Evolutionary conservation across 139 green algal genomes (phyloP).

Genomic region (Micractinium conductrix): DNA sequence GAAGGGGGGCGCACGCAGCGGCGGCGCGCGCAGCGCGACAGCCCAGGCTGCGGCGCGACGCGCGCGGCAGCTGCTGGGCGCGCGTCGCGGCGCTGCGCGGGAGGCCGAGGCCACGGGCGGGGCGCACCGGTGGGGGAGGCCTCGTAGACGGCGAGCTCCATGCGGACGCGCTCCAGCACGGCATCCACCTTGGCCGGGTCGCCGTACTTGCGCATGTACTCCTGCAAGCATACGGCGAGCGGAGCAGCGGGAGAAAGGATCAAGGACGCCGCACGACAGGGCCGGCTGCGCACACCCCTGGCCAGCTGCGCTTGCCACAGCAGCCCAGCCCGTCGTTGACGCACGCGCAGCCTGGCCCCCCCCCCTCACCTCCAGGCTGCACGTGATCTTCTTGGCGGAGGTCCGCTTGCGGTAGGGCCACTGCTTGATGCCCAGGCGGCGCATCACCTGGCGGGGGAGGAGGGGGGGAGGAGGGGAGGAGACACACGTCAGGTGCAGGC

Average conservation of each 20-base stretch:
- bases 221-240: neutral
- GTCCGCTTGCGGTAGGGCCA: conserved; percentile 35
- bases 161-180: conserved; percentile 30
- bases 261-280: too few relatives aligned
- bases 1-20: too few relatives aligned
- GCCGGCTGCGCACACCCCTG: neutral
- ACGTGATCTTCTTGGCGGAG: conserved; percentile 37
- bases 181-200: conserved; percentile 34
- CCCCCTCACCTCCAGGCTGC: conserved; percentile 24
- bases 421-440: conserved; percentile 37
- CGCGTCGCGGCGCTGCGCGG: too few relatives aligned
- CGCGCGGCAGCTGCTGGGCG: too few relatives aligned
- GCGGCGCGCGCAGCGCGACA: too few relatives aligned
- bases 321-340: neutral
- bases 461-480: too few relatives aligned
- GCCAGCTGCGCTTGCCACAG: neutral
- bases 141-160: conserved; percentile 35
- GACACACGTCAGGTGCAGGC: too few relatives aligned
- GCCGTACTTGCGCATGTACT: conserved; percentile 38
- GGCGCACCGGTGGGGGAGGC: conserved; percentile 13
- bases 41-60: too few relatives aligned
- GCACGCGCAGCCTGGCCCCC: too few relatives aligned
- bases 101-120: too few relatives aligned
- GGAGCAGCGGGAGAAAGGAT: neutral
- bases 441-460: neutral